Evolutionary conservation across 192 early-diverging fungal genomes (phyloP).

Genomic region (Blastocladiella britannica): DNA sequence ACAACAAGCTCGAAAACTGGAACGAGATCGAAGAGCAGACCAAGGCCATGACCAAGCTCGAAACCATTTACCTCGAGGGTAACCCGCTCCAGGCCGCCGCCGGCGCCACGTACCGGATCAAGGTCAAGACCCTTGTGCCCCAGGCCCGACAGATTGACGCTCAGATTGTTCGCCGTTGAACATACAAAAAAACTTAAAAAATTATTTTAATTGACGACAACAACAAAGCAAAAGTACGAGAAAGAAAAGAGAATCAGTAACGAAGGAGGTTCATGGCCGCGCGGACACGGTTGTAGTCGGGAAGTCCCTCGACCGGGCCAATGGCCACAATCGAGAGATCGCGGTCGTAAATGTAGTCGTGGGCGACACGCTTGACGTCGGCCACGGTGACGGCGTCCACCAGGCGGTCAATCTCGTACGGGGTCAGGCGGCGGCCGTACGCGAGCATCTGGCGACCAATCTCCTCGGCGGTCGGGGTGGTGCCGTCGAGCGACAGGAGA

Average conservation of each 20-base stretch:
- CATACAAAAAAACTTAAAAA: too few relatives aligned
- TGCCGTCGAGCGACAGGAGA: constrained; percentile 76
- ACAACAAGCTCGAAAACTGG: constrained; percentile 55
- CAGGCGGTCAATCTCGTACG: constrained; percentile 66
- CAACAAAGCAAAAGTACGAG: too few relatives aligned
- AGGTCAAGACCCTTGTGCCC: constrained; percentile 65
- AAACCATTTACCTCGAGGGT: constrained; percentile 85
- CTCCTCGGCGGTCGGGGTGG: constrained; percentile 86
- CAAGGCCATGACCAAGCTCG: constrained; percentile 28
- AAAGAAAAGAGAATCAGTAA: not conserved
- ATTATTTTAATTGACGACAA: too few relatives aligned
- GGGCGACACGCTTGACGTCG: constrained; percentile 70
- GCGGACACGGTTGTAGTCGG: not conserved
- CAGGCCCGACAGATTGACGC: constrained; percentile 86
- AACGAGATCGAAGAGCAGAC: constrained; percentile 54
- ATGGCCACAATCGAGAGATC: constrained; percentile 67
- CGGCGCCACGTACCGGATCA: constrained; percentile 60
- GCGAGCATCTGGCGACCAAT: constrained; percentile 93
- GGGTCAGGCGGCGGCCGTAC: constrained; percentile 71
- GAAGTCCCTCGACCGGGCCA: constrained; percentile 26
- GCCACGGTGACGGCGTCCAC: constrained; percentile 66
- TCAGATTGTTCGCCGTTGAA: constrained; percentile 23
- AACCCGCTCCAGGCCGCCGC: constrained; percentile 73
- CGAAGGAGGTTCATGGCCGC: not conserved
- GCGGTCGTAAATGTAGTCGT: constrained; percentile 72